A percentile compares a stretch with the other conserved stretches of the same genome.
Evolutionary conservation across 176 grass and related monocot species (phyloP).

Genomic region (Bromus sterilis): DNA sequence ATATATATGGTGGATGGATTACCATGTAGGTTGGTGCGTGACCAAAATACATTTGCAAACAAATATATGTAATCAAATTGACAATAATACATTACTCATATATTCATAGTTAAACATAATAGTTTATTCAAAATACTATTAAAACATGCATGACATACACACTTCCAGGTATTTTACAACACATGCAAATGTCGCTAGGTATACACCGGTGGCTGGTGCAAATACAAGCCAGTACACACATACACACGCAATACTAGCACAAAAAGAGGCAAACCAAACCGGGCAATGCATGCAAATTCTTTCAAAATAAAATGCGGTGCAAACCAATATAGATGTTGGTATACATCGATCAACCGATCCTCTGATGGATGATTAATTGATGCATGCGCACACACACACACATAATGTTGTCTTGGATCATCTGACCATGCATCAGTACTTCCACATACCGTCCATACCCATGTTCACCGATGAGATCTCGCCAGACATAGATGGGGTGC

Average conservation of each 20-base stretch:
- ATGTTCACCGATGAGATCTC: slow-evolving; percentile 16
- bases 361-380: background rate
- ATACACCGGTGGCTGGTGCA: background rate
- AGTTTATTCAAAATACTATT: background rate
- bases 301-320: background rate
- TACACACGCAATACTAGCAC: background rate
- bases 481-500: background rate
- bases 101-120: background rate
- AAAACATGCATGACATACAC: background rate
- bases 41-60: no score
- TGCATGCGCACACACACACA: background rate
- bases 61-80: no score
- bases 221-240: background rate
- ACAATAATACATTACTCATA: no score
- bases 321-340: background rate
- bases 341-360: background rate
- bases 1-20: no score
- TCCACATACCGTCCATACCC: slow-evolving; percentile 11
- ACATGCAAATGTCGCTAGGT: background rate
- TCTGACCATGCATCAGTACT: background rate
- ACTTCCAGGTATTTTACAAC: background rate
- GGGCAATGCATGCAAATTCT: background rate
- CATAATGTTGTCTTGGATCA: no score
- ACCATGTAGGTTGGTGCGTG: no score
- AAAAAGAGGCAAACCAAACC: background rate